Percentiles rank a stretch among this genome's conserved stretches.
Conservation (phyloP, 1,284 basidiomycete species). For the Puccinia triticina region DNA sequence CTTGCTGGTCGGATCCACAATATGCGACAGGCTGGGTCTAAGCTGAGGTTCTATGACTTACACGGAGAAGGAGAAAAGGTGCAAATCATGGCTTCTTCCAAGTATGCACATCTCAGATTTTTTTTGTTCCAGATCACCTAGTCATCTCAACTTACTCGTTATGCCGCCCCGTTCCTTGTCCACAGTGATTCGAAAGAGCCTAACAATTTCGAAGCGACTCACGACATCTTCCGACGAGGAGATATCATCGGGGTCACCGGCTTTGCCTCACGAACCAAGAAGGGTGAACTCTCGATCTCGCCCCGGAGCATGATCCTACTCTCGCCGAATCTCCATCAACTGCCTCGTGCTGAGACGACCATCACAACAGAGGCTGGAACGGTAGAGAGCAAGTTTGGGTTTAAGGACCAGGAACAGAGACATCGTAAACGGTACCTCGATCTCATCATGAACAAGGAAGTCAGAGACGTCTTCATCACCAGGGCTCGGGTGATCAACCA, state of each 20-base stretch:
- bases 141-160: neutral
- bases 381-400: constrained; percentile 63
- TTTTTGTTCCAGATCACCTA: neutral
- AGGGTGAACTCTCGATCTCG: constrained; percentile 90
- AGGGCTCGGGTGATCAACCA: constrained; percentile 65
- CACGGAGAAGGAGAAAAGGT: constrained; percentile 90
- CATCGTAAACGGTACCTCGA: constrained; percentile 99
- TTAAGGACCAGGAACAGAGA: constrained; percentile 94
- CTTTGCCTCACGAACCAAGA: constrained; percentile 86
- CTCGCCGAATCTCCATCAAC: constrained; percentile 92
- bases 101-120: constrained; percentile 65
- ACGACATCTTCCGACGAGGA: constrained; percentile 88
- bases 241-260: constrained; percentile 95
- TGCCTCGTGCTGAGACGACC: constrained; percentile 64
- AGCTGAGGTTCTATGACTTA: constrained; percentile 93
- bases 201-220: constrained; percentile 72
- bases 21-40: constrained; percentile 79
- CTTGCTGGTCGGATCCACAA: constrained; percentile 90
- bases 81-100: constrained; percentile 89
- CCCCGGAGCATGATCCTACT: constrained; percentile 83
- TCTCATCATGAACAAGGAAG: constrained; percentile 89
- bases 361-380: constrained; percentile 52
- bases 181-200: constrained; percentile 64
- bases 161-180: neutral
- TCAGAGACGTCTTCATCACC: constrained; percentile 87